These are phyloP conservation scores for Beauveria brongniartii DNA, from an alignment of 2,329 filamentous ascomycete genomes.

Conservation along the genomic window DNA sequence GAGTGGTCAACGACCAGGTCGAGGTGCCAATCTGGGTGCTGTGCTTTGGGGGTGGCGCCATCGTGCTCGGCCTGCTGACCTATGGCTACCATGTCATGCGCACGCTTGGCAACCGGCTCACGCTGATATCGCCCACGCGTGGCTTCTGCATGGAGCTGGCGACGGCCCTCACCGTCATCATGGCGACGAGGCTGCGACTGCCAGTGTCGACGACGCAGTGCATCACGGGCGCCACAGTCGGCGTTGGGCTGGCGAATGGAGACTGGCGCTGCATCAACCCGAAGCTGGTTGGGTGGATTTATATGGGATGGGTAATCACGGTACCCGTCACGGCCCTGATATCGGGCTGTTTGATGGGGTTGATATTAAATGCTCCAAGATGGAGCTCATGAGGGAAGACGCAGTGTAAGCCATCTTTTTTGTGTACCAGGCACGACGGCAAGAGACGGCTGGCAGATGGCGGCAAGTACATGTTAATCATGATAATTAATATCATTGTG, in stretches of 20 bases:
- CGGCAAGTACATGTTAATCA: too few species aligned
- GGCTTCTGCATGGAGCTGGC: conserved; percentile 45
- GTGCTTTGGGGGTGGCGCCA: conserved; percentile 37
- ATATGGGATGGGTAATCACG: conserved; percentile 43
- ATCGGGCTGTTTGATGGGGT: conserved; percentile 44
- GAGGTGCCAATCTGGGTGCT: conserved; percentile 42
- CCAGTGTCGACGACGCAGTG: conserved; percentile 48
- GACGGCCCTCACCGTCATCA: conserved; percentile 43
- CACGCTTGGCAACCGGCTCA: conserved; percentile 47
- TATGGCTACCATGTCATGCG: conserved; percentile 58
- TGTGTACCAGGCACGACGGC: too few species aligned
- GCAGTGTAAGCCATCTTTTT: too few species aligned
- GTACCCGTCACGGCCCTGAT: conserved; percentile 41
- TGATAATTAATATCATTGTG: too few species aligned
- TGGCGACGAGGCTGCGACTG: conserved; percentile 43
- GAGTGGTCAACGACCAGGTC: conserved; percentile 27
- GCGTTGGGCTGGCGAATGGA: conserved; percentile 44
- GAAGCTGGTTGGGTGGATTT: conserved; percentile 38
- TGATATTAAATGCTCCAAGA: conserved; percentile 45
- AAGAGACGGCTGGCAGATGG: too few species aligned
- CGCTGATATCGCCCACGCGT: conserved; percentile 44
- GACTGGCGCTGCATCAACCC: conserved; percentile 41
- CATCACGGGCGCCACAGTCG: conserved; percentile 42
- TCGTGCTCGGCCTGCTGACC: conserved; percentile 50
- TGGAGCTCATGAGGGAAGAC: conserved; percentile 15